Conservation (phyloP, 2,329 filamentous ascomycete genomes). For the Aureobasidium lini region DNA sequence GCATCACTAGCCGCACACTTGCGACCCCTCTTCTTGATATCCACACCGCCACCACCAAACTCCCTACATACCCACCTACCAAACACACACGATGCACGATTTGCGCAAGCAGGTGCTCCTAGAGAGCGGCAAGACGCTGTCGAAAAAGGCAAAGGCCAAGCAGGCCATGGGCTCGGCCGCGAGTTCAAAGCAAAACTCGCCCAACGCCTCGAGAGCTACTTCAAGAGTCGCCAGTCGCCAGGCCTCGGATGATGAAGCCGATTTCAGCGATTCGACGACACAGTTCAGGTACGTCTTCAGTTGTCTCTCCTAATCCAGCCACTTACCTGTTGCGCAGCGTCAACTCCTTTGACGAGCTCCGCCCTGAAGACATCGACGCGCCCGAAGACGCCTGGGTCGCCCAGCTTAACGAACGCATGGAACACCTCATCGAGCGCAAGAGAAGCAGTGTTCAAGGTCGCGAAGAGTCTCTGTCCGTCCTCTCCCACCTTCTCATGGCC, state of each 20-base stretch:
- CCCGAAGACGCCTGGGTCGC: conserved; percentile 51
- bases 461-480: conserved; percentile 55
- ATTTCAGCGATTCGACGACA: conserved; percentile 50
- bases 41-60: not conserved
- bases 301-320: not conserved
- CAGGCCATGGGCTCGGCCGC: conserved; percentile 44
- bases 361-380: conserved; percentile 45
- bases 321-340: conserved; percentile 34
- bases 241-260: conserved; percentile 54
- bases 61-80: not conserved
- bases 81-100: conserved; percentile 26
- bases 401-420: conserved; percentile 57
- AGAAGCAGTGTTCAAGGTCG: conserved; percentile 65
- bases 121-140: conserved; percentile 65
- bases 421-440: conserved; percentile 69
- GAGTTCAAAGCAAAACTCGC: conserved; percentile 52
- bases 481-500: conserved; percentile 58
- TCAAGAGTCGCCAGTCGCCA: conserved; percentile 56
- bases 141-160: conserved; percentile 56
- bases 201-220: conserved; percentile 49
- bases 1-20: not conserved
- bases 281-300: conserved; percentile 43
- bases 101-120: conserved; percentile 61
- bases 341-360: conserved; percentile 59
- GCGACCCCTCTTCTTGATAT: not conserved